These are phyloP conservation scores for Cystobasidium pallidum DNA, from an alignment of 1,284 basidiomycete genomes.

Conservation along the genomic window DNA sequence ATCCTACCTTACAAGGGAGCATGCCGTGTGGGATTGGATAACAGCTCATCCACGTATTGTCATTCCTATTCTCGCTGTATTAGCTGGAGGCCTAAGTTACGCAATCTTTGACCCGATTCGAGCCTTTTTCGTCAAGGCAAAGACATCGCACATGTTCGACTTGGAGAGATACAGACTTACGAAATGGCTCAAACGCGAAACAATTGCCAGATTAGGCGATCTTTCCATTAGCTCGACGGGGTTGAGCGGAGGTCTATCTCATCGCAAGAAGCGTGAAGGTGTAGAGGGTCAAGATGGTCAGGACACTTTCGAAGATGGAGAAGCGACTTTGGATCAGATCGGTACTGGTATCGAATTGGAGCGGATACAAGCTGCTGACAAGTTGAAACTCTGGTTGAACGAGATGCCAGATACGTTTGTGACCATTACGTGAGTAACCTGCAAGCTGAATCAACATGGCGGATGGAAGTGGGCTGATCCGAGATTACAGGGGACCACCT, in stretches of 20 bases:
- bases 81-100: constrained; percentile 85
- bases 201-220: constrained; percentile 48
- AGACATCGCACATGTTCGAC: constrained; percentile 82
- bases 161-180: constrained; percentile 51
- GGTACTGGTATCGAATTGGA: constrained; percentile 50
- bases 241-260: constrained; percentile 10
- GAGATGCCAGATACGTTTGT: constrained; percentile 62
- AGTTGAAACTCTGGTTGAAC: constrained; percentile 69
- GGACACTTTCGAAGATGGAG: constrained; percentile 44
- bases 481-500: constrained; percentile 70
- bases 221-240: constrained; percentile 35
- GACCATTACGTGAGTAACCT: constrained; percentile 62
- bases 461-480: background rate
- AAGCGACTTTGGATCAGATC: constrained; percentile 43
- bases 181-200: constrained; percentile 54
- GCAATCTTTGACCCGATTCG: constrained; percentile 91
- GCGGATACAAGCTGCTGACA: constrained; percentile 66
- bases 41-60: constrained; percentile 81
- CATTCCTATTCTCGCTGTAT: constrained; percentile 80
- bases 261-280: background rate
- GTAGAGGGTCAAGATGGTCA: background rate
- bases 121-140: constrained; percentile 77
- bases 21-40: constrained; percentile 80
- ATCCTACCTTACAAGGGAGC: constrained; percentile 65
- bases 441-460: background rate